Conservation (phyloP, 1,284 basidiomycete species). For the Sporisorium iseilematis-ciliati region DNA sequence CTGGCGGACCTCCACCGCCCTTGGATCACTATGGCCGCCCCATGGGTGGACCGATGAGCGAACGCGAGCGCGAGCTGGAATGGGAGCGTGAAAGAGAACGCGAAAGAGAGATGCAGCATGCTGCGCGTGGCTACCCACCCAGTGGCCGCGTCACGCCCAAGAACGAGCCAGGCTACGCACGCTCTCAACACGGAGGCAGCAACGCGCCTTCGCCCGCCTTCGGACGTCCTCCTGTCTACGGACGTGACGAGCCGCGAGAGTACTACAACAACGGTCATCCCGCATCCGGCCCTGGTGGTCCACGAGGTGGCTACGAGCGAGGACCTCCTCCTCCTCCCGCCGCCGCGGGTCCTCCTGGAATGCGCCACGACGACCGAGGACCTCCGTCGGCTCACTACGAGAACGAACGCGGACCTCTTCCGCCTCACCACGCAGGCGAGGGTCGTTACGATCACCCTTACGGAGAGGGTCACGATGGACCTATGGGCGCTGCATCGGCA, state of each 20-base stretch:
- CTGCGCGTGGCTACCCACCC: conserved; percentile 36
- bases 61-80: conserved; percentile 53
- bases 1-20: conserved; percentile 41
- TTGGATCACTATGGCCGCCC: conserved; percentile 51
- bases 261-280: conserved; percentile 44
- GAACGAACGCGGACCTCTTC: conserved; percentile 40
- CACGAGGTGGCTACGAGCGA: conserved; percentile 41
- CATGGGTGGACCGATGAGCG: conserved; percentile 40
- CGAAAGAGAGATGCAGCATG: conserved; percentile 46
- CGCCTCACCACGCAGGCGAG: conserved; percentile 18
- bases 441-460: conserved; percentile 34
- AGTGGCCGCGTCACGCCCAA: conserved; percentile 54
- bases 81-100: conserved; percentile 53
- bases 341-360: conserved; percentile 17
- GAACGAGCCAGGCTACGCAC: conserved; percentile 42
- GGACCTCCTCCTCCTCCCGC: conserved; percentile 14
- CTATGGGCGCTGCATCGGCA: conserved; percentile 16
- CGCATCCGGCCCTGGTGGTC: conserved; percentile 27
- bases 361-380: conserved; percentile 43
- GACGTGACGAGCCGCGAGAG: conserved; percentile 42
- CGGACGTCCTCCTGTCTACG: conserved; percentile 46
- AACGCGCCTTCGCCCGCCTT: conserved; percentile 53
- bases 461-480: conserved; percentile 31
- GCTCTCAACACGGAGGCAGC: conserved; percentile 53
- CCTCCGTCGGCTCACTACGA: conserved; percentile 34